Percentiles rank a stretch among this genome's conserved stretches.
These are phyloP conservation scores for Tylopilus plumbeoviolaceoides DNA, from an alignment of 768 basidiomycete genomes.

Conservation along the genomic window DNA sequence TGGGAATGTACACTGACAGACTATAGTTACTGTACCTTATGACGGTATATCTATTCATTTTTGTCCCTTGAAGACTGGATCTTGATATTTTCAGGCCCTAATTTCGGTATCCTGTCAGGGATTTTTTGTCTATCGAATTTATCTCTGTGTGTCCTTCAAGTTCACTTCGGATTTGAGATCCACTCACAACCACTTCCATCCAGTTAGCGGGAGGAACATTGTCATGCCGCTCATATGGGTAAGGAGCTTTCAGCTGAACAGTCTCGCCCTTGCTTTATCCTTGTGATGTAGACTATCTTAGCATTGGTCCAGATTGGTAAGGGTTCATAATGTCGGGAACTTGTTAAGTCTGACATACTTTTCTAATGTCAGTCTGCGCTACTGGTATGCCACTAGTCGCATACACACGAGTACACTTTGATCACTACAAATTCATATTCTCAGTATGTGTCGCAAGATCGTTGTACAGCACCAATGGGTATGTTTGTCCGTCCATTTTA, in stretches of 20 bases:
- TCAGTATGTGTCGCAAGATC: background rate
- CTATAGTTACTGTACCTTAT: slow-evolving; percentile 1
- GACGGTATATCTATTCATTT: background rate
- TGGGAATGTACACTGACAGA: background rate
- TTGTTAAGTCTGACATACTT: background rate
- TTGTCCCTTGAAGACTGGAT: no score
- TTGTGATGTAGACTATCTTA: background rate
- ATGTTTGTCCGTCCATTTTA: background rate
- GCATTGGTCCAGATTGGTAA: slow-evolving; percentile 4
- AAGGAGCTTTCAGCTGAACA: background rate
- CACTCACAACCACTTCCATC: background rate
- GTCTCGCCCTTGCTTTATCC: background rate
- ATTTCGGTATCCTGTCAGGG: slow-evolving; percentile 5
- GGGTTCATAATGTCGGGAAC: background rate
- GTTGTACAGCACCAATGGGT: background rate
- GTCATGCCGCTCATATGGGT: slow-evolving; percentile 1
- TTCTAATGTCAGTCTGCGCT: background rate
- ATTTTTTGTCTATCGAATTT: slow-evolving; percentile 13
- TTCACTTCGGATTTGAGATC: background rate
- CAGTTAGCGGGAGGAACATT: slow-evolving; percentile 7
- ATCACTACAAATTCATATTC: background rate
- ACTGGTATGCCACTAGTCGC: background rate
- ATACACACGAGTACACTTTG: background rate
- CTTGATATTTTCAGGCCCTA: slow-evolving; percentile 3
- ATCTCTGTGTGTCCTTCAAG: slow-evolving; percentile 7